These are phyloP conservation scores for Amanita rubescens DNA, from an alignment of 768 basidiomycete genomes.

Conservation along the genomic window DNA sequence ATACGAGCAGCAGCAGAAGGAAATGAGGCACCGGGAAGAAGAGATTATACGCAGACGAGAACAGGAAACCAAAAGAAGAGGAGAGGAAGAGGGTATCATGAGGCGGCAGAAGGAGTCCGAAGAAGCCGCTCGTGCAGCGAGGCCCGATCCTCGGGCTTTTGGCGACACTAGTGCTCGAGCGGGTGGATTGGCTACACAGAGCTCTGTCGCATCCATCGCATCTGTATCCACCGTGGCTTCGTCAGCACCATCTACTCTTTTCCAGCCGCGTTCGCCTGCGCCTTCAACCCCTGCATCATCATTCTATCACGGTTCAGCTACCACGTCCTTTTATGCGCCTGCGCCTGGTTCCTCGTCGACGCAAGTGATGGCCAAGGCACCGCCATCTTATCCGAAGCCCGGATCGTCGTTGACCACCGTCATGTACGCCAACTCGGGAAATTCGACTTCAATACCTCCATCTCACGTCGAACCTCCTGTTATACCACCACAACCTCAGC, in stretches of 20 bases:
- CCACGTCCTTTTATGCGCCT: constrained; percentile 9
- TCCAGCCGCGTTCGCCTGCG: constrained; percentile 4
- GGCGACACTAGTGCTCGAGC: constrained; percentile 14
- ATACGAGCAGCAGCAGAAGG: constrained; percentile 33
- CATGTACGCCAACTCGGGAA: constrained; percentile 2
- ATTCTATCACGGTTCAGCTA: constrained; percentile 8
- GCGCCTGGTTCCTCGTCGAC: constrained; percentile 10
- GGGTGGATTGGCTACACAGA: constrained; percentile 1
- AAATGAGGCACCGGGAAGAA: constrained; percentile 37
- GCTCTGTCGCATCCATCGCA: constrained; percentile 7
- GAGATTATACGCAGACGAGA: constrained; percentile 31
- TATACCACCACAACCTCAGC: not conserved
- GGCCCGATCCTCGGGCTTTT: constrained; percentile 24
- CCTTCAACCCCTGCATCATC: constrained; percentile 7
- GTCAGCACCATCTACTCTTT: not conserved
- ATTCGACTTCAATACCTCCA: not conserved
- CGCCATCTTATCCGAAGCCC: not conserved
- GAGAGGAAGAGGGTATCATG: constrained; percentile 51
- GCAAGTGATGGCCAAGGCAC: not conserved
- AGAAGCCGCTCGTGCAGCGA: constrained; percentile 36
- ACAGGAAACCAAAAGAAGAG: constrained; percentile 31
- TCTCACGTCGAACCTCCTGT: not conserved
- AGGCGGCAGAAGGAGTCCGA: constrained; percentile 57
- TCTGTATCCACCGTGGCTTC: constrained; percentile 3
- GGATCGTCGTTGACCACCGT: constrained; percentile 7